Base-by-base conservation (phyloP, 1,284 basidiomycete species). In the Erythrobasidium hasegawianum region DNA sequence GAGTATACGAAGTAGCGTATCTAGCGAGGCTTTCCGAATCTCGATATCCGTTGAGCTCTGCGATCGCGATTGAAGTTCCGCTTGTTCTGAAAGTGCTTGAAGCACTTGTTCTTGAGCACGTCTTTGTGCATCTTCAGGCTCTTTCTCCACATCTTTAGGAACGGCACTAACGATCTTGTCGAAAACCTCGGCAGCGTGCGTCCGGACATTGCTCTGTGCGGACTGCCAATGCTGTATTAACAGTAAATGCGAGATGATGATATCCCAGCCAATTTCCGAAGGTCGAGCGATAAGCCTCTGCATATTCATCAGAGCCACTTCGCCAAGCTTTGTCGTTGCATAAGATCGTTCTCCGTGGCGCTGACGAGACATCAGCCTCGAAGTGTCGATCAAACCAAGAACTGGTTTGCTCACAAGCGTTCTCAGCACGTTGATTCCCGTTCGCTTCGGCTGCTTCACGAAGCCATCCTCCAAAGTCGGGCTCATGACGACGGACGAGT, bases 1-100 rank as follows among this genome's bases (percentile, higher is more conserved):
- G 16, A 98, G 80, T 59, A 96, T 89, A 71, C 88, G 85, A 72
- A 93, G 89, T 18, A 98, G 78, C 0, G 89, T 90, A 72, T 95
- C 90, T 59, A 95, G 81, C 0, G 90, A 92, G 81, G 91, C 87
- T 27, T 86, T 83, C 13, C 93, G 84, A 49, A 98, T 81, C 72
- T 97, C 94, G 62, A 83, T 77, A 9, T 77, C 72, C 69, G 76
- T 59, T 61, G 71, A 8, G 41, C 72, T 60, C 50, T 74, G 71
- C 70, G 71, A 75, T 73, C 68, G 70, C 74, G 75, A 71, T 81
- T 74, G 65, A 0, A 85, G 83, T 2, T 87, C 82, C 38, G 94
- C 85, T 73, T 96, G 92, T 64, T 84, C 83, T 0, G 86, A 82
- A 3, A 98, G 83, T 0, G 89, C 90, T 57, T 88, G 84, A 20